phyloP scores from a whole-genome alignment of 2,329 filamentous ascomycete genomes.

The Iodosphaeria phyllophila region DNA sequence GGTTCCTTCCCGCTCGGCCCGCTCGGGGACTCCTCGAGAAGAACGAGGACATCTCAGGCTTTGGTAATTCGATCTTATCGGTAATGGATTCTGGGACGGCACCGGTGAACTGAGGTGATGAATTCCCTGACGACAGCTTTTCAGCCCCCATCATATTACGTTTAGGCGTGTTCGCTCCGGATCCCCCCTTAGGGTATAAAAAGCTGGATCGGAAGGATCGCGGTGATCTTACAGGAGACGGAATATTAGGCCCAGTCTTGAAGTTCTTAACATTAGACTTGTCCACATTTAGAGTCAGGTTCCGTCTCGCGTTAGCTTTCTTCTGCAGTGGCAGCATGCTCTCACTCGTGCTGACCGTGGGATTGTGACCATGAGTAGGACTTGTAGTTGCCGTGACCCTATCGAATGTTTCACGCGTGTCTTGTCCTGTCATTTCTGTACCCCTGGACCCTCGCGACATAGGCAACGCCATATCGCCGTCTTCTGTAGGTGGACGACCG shows the following conservation, averaged over 20 bases:
- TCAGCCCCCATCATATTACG: constrained; percentile 51
- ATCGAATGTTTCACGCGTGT: constrained; percentile 48
- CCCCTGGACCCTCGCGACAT: constrained; percentile 46
- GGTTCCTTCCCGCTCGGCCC: constrained; percentile 44
- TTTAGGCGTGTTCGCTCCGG: constrained; percentile 26
- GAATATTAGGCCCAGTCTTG: constrained; percentile 28
- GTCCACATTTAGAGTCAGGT: constrained; percentile 38
- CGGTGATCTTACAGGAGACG: constrained; percentile 50
- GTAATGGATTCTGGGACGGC: constrained; percentile 8
- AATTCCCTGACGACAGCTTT: constrained; percentile 65
- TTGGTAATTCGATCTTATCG: constrained; percentile 9
- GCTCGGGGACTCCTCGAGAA: constrained; percentile 9
- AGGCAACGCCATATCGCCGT: constrained; percentile 37
- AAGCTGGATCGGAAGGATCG: constrained; percentile 64
- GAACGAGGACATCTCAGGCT: constrained; percentile 1
- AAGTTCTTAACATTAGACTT: constrained; percentile 34
- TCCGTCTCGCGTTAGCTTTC: constrained; percentile 22
- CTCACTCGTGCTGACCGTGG: constrained; percentile 47
- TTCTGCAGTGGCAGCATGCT: constrained; percentile 60
- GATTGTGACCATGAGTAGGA: constrained; percentile 40
- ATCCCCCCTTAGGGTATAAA: constrained; percentile 40
- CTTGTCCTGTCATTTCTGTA: constrained; percentile 69
- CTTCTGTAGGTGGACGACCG: no score
- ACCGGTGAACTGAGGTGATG: constrained; percentile 44
- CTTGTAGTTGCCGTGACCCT: constrained; percentile 57